phyloP scores from a whole-genome alignment of 768 basidiomycete genomes.

The Collybiopsis luxurians region DNA sequence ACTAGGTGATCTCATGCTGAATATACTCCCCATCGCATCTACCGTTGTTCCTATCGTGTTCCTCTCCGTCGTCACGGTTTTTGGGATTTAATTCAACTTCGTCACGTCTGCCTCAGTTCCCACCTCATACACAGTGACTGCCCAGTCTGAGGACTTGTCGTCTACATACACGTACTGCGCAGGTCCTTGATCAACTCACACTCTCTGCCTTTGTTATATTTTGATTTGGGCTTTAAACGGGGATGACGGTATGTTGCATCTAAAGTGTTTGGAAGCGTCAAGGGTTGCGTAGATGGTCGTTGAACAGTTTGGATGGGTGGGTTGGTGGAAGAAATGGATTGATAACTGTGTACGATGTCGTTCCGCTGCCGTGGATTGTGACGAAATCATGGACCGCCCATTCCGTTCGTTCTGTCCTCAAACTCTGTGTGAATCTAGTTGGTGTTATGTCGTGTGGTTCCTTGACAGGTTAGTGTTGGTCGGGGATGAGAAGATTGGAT shows the following conservation, averaged over 20 bases:
- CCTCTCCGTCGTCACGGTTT: too few species aligned
- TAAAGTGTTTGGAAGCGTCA: constrained; percentile 68
- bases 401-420: constrained; percentile 52
- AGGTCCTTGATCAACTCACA: constrained; percentile 70
- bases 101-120: too few species aligned
- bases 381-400: constrained; percentile 91
- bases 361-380: constrained; percentile 76
- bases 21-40: too few species aligned
- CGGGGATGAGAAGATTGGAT: constrained; percentile 66
- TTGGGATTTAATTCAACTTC: too few species aligned
- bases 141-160: too few species aligned
- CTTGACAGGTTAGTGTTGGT: constrained; percentile 66
- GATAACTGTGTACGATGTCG: constrained; percentile 79
- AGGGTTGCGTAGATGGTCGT: constrained; percentile 80
- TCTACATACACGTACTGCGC: constrained; percentile 73
- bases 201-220: constrained; percentile 61
- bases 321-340: constrained; percentile 80
- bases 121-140: too few species aligned
- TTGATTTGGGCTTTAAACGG: constrained; percentile 68
- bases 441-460: constrained; percentile 65
- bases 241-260: not conserved
- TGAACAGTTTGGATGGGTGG: constrained; percentile 89
- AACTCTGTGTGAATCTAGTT: constrained; percentile 69
- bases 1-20: too few species aligned
- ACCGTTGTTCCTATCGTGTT: too few species aligned